phyloP scores from a whole-genome alignment of 2,329 filamentous ascomycete genomes.

The Pseudogymnoascus sp. region DNA sequence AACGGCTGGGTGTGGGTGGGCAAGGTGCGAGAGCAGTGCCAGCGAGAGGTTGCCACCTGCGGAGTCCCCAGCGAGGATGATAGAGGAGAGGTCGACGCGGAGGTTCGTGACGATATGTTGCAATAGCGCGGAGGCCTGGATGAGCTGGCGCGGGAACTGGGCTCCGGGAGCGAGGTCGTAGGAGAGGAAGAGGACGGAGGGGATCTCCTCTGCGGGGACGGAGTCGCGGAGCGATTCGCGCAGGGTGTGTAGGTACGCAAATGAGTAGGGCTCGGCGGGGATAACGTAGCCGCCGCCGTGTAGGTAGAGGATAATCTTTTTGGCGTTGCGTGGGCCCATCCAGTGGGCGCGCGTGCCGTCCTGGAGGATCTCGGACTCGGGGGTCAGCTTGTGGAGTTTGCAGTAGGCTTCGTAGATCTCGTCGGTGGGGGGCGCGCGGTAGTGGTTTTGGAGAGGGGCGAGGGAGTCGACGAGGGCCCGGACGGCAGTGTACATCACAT shows the following conservation, averaged over 20 bases:
- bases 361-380: slow-evolving; percentile 21
- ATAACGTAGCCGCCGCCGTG: slow-evolving; percentile 49
- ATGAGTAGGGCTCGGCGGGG: slow-evolving; percentile 38
- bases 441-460: slow-evolving; percentile 14
- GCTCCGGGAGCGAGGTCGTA: slow-evolving; percentile 44
- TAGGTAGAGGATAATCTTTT: slow-evolving; percentile 38
- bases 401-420: slow-evolving; percentile 20
- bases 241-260: slow-evolving; percentile 35
- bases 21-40: slow-evolving; percentile 39
- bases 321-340: slow-evolving; percentile 33
- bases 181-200: slow-evolving; percentile 43
- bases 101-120: slow-evolving; percentile 32
- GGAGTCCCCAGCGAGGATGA: slow-evolving; percentile 44
- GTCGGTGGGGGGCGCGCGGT: slow-evolving; percentile 18
- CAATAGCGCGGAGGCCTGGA: slow-evolving; percentile 38
- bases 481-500: slow-evolving; percentile 13
- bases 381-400: slow-evolving; percentile 18
- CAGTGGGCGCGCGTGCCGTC: slow-evolving; percentile 39
- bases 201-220: not conserved
- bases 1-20: slow-evolving; percentile 51
- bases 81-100: slow-evolving; percentile 21
- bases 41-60: slow-evolving; percentile 44
- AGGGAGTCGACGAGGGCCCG: slow-evolving; percentile 17
- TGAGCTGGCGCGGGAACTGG: slow-evolving; percentile 40
- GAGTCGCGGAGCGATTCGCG: not conserved